Conservation (phyloP, 768 basidiomycete genomes). For the Chlorophyllum brunneum region DNA sequence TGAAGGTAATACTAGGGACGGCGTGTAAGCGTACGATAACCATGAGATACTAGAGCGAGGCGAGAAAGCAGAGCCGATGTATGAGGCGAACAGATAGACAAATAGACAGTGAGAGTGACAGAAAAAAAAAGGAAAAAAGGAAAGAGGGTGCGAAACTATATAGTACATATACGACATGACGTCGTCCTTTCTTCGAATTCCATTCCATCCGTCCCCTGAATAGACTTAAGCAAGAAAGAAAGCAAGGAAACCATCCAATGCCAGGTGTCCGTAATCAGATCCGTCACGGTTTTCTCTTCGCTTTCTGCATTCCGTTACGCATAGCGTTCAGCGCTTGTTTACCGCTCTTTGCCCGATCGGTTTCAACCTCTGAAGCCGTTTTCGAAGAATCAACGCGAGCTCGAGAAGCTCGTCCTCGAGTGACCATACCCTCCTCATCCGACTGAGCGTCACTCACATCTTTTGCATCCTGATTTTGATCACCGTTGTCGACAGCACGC, state of each 20-base stretch:
- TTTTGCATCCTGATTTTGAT: slow-evolving; percentile 12
- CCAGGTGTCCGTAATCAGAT: background rate
- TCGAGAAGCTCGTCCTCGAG: slow-evolving; percentile 30
- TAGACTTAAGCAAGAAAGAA: slow-evolving; percentile 10
- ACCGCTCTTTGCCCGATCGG: slow-evolving; percentile 2
- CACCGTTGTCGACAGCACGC: slow-evolving; percentile 19
- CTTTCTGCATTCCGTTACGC: slow-evolving; percentile 6
- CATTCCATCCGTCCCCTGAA: slow-evolving; percentile 8
- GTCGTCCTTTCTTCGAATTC: slow-evolving; percentile 10
- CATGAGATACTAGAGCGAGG: background rate
- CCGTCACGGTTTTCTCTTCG: slow-evolving; percentile 10
- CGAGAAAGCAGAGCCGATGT: slow-evolving; percentile 10
- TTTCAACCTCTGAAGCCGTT: background rate
- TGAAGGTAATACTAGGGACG: slow-evolving; percentile 4
- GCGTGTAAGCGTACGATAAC: slow-evolving; percentile 4
- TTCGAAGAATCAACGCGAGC: slow-evolving; percentile 8
- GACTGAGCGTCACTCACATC: slow-evolving; percentile 16
- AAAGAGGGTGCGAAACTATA: slow-evolving; percentile 2
- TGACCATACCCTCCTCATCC: slow-evolving; percentile 31
- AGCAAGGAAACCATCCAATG: background rate
- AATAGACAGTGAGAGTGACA: background rate
- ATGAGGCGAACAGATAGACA: slow-evolving; percentile 4
- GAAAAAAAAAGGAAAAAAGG: background rate
- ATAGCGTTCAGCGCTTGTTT: slow-evolving; percentile 1
- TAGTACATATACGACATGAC: slow-evolving; percentile 10